Base-by-base conservation (phyloP, 345 rosid species). In the Linum trigynum region DNA sequence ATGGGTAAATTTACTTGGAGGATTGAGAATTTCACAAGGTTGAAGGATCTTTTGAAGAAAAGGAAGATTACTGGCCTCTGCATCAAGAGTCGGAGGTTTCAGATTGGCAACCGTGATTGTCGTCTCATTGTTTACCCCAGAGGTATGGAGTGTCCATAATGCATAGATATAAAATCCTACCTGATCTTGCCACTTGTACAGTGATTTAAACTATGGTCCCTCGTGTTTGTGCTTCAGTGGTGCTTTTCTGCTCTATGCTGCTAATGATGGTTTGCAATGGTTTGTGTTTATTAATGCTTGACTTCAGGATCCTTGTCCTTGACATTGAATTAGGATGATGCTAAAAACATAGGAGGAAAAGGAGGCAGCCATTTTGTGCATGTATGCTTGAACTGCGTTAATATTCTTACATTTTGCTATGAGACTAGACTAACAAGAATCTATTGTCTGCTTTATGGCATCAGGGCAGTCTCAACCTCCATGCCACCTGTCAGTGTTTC, bases 391-490 rank as follows among this genome's bases (percentile, higher is more conserved):
- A 10, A 57, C 23, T 37, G 8, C 61, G 11, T 57, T 32, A 17
- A 17, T 57, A 12, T 57, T 32, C 41, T 6, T 68, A 56, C 43
- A 60, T 65, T 59, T 59, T 48, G 6, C 38, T 67, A 43, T 61
- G 57, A 41, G 69, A 73, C 62, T 68, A 74, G 73, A 76, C 78
- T 84, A 75, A 86, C 69, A 63, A 72, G 56, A 74, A 61, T 78
- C 73, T 71, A 59, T 40, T 63, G 16, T 65, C 65, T 78, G 71
- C 68, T 88, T 81, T 76, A 72, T 83, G 90, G 82, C 82, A 85
- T 77, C 96, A 95, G 99, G 99, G 85, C 99, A 95, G 96, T 95
- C 99, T 78, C 99, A 95, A 85, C 99, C 99, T 79, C 99, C 99
- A 64, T 89, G 99, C 77, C 99, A 95, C 82, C 89, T 95, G 75